Evolutionary conservation across 768 basidiomycete species (phyloP).

Genomic region (Trametes sanguinea): DNA sequence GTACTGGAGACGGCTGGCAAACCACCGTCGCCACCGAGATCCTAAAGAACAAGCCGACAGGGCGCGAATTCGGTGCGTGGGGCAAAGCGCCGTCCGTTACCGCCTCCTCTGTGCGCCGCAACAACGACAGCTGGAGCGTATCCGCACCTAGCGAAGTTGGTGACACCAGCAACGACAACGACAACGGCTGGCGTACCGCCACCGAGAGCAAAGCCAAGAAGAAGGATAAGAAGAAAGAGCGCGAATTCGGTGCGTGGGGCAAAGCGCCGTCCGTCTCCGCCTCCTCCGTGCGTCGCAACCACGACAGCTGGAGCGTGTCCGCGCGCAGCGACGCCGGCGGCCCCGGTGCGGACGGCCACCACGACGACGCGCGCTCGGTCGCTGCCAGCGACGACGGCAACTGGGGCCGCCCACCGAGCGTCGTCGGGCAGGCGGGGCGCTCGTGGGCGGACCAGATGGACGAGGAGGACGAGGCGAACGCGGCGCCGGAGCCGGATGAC

Average conservation of each 20-base stretch:
- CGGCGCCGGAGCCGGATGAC: neutral
- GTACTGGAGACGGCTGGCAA: neutral
- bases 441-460: conserved; percentile 8
- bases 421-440: neutral
- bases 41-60: neutral
- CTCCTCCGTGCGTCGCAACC: conserved; percentile 7
- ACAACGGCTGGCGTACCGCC: neutral
- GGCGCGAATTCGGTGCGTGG: conserved; percentile 6
- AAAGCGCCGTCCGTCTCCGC: conserved; percentile 12
- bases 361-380: neutral
- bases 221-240: neutral
- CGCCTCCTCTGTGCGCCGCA: conserved; percentile 13
- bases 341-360: neutral
- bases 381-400: conserved; percentile 8
- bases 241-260: conserved; percentile 6
- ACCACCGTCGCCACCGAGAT: neutral
- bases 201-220: no score
- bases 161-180: neutral
- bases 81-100: conserved; percentile 13
- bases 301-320: conserved; percentile 13
- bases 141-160: neutral
- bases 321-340: neutral
- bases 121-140: conserved; percentile 15
- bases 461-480: neutral
- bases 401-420: conserved; percentile 14